These are phyloP conservation scores for Lasiodiplodia hormozganensis DNA, from an alignment of 2,329 filamentous ascomycete species.

Conservation along the genomic window DNA sequence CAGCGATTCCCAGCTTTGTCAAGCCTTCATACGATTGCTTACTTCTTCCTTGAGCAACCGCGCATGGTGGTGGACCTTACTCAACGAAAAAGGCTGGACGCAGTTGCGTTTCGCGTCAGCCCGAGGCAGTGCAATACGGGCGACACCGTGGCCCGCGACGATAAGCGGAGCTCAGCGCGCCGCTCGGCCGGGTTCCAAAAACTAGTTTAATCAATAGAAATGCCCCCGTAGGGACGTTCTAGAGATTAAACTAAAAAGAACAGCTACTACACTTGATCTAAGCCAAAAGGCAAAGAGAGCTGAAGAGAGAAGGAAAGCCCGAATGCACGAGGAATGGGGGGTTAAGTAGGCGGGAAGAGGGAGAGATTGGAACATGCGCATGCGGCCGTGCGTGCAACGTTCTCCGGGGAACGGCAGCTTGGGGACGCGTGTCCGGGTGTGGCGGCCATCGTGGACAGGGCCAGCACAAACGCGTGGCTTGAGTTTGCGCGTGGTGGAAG, in stretches of 20 bases:
- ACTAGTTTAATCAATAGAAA: background rate
- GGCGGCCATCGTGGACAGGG: background rate
- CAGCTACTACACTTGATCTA: constrained; percentile 11
- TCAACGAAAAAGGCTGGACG: background rate
- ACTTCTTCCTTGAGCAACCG: background rate
- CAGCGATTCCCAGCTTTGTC: too few relatives aligned
- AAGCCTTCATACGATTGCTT: background rate
- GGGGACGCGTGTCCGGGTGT: background rate
- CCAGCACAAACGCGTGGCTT: background rate
- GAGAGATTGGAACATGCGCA: background rate
- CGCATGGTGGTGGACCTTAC: background rate
- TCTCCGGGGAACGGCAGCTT: background rate
- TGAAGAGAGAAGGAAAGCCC: background rate
- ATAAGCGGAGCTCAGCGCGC: constrained; percentile 3
- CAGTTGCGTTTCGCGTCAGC: background rate
- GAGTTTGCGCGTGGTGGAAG: too few relatives aligned
- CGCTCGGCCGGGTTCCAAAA: background rate
- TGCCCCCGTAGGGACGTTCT: background rate
- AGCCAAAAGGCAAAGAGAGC: constrained; percentile 5
- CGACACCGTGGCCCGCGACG: background rate
- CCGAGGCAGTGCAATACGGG: too few relatives aligned
- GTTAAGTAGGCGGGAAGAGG: background rate
- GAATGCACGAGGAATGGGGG: background rate
- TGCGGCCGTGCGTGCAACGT: background rate
- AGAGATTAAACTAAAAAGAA: background rate